A percentile compares a stretch with the other conserved stretches of the same genome.
These are phyloP conservation scores for Penicillium paneum DNA, from an alignment of 2,329 filamentous ascomycete species.

Conservation along the genomic window DNA sequence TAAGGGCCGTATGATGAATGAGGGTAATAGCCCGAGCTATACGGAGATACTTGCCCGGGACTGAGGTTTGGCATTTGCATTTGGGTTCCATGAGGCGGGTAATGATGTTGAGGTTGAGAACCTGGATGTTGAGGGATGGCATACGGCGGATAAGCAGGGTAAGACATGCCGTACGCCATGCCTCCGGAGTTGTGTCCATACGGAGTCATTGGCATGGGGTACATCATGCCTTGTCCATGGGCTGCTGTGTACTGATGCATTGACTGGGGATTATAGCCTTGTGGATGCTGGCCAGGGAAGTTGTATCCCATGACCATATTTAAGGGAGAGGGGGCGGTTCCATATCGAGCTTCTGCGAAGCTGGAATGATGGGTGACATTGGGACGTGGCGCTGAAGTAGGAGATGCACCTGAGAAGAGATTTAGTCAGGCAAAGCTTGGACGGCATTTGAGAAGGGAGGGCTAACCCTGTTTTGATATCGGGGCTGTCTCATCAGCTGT, in stretches of 20 bases:
- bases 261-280: conserved; percentile 21
- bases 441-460: background rate
- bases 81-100: conserved; percentile 22
- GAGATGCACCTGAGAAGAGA: conserved; percentile 5
- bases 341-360: conserved; percentile 22
- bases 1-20: conserved; percentile 25
- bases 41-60: conserved; percentile 20
- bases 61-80: conserved; percentile 23
- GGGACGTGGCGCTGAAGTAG: conserved; percentile 14
- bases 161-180: conserved; percentile 26
- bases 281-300: conserved; percentile 27
- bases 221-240: conserved; percentile 29
- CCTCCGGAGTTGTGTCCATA: conserved; percentile 21
- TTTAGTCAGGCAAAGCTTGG: background rate
- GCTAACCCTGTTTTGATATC: conserved; percentile 16
- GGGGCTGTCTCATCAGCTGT: conserved; percentile 12
- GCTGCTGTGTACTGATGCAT: conserved; percentile 26
- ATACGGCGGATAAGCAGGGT: conserved; percentile 30
- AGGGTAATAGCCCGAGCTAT: conserved; percentile 27
- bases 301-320: conserved; percentile 33
- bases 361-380: conserved; percentile 20
- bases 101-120: conserved; percentile 17
- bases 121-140: conserved; percentile 25
- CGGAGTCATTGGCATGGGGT: conserved; percentile 29
- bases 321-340: conserved; percentile 18